These are phyloP conservation scores for Solanum chacoense DNA, from an alignment of 305 asterid species.

Conservation along the genomic window DNA sequence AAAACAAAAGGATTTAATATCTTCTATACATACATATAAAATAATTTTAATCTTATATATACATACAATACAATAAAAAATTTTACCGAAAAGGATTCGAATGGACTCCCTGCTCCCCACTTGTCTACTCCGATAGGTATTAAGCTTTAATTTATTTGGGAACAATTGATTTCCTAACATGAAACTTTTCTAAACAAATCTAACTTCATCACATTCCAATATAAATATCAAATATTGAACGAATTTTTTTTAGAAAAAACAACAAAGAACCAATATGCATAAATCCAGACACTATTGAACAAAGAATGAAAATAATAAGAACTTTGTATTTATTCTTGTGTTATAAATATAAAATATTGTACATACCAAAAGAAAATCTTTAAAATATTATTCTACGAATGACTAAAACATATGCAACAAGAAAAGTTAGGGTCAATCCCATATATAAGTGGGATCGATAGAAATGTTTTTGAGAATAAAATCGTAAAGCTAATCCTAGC, in stretches of 20 bases:
- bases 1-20: background rate
- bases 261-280: background rate
- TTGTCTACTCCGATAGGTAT: background rate
- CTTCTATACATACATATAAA: background rate
- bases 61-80: too few relatives aligned
- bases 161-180: background rate
- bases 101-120: background rate
- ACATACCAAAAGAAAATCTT: background rate
- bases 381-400: background rate
- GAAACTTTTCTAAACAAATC: background rate
- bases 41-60: background rate
- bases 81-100: background rate
- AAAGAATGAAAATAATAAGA: background rate
- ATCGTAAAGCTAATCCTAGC: background rate
- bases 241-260: background rate
- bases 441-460: background rate
- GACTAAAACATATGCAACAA: background rate
- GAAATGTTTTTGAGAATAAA: background rate
- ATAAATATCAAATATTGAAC: background rate
- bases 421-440: background rate
- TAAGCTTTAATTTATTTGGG: background rate
- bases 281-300: background rate
- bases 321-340: background rate
- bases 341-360: background rate
- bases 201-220: background rate